Evolutionary conservation across 139 green algal species (phyloP).

Genomic region (Coccomyxa sp.): DNA sequence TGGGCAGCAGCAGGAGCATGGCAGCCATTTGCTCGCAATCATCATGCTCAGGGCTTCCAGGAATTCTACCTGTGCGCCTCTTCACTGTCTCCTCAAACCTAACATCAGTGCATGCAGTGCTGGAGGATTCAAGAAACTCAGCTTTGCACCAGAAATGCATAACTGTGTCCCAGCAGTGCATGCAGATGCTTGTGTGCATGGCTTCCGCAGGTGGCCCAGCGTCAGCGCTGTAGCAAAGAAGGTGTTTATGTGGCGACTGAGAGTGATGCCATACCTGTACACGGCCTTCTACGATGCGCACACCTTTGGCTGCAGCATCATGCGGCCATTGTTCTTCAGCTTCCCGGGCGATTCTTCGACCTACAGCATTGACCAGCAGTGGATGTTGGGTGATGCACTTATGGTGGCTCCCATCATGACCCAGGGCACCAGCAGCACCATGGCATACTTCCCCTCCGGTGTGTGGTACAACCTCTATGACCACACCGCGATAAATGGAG

Average conservation of each 20-base stretch:
- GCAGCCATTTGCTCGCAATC: conserved; percentile 68
- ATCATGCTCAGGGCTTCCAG: conserved; percentile 35
- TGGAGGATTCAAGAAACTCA: too few relatives aligned
- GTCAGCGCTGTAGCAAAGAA: background rate
- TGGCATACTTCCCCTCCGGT: conserved; percentile 59
- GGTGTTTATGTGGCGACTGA: background rate
- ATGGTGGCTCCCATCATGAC: conserved; percentile 62
- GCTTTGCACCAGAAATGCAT: too few relatives aligned
- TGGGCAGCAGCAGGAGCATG: conserved; percentile 62
- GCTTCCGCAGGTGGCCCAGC: background rate
- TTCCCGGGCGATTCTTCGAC: conserved; percentile 7
- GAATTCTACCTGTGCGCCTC: conserved; percentile 42
- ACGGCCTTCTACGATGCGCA: conserved; percentile 29
- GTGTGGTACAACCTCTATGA: conserved; percentile 50
- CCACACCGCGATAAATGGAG: background rate
- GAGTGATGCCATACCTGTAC: conserved; percentile 59
- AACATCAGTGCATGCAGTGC: too few relatives aligned
- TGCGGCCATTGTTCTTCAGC: conserved; percentile 53
- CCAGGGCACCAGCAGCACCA: conserved; percentile 19
- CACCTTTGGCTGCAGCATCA: conserved; percentile 43
- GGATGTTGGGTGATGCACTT: conserved; percentile 24
- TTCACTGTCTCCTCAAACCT: too few relatives aligned
- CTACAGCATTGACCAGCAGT: background rate
- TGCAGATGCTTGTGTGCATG: background rate
- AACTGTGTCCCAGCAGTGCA: too few relatives aligned